Evolutionary conservation across 495 filamentous ascomycete genomes (phyloP), one percentile per base, ranked within the genome.

Genomic region (Penicillium psychrofluorescens): DNA sequence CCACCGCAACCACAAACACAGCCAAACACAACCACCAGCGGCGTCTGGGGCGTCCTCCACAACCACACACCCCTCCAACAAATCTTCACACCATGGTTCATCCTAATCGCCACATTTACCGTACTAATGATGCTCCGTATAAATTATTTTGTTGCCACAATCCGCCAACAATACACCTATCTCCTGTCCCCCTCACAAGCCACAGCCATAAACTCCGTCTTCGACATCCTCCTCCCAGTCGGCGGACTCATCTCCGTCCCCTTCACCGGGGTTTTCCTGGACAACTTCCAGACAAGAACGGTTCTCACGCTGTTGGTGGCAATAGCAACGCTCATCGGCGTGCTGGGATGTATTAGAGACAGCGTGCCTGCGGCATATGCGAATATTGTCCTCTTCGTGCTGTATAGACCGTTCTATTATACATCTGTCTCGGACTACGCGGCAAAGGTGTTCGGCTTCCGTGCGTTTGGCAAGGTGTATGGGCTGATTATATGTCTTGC

Each of bases 101-200:
- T 86, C 16, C 71, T 96, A 27, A 89, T 96, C 48, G 82, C 86
- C 7, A 54, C 87, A 2, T 96, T 96, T 64, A 95, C 92, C 0
- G 75, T 92, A 15, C 63, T 95, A 13, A 88, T 92, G 62, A 95
- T 95, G 90, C 87, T 85, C 0, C 80, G 91, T 12, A 95, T 96
- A 62, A 97, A 97, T 67, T 98, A 89, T 74, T 98, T 98, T 54
- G 88, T 98, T 29, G 90, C 92, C 1, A 92, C 92, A 2, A 80
- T 98, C 47, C 80, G 84, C 13, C 72, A 81, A 7, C 92, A 98
- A 60, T 96, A 96, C 65, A 76, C 79, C 33, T 81, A 80, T 54
- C 74, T 98, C 8, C 76, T 98, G n/a, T 63, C 62, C 16, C 75
- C 66, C 39, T 55, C 59, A 0, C 70, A 73, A 35, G 86, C 90